Evolutionary conservation across 2,329 filamentous ascomycete species (phyloP).

Genomic region (Rutstroemia sp.): DNA sequence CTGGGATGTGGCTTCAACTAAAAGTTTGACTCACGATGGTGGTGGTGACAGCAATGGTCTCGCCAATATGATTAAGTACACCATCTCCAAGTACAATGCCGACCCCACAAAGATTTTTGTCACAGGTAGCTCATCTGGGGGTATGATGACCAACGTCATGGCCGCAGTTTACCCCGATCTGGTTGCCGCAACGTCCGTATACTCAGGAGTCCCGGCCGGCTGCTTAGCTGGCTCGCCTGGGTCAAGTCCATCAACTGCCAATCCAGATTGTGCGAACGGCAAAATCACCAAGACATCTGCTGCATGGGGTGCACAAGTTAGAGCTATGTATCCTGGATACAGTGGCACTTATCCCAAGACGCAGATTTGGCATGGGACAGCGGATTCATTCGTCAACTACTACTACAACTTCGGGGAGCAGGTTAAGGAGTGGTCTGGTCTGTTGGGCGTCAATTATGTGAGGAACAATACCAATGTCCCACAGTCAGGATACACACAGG

Average conservation of each 20-base stretch:
- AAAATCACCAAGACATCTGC: slow-evolving; percentile 29
- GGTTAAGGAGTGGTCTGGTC: slow-evolving; percentile 41
- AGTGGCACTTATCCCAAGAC: too few species aligned
- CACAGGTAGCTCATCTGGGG: slow-evolving; percentile 38
- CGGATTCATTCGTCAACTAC: slow-evolving; percentile 32
- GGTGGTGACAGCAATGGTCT: slow-evolving; percentile 48
- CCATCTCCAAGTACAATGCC: slow-evolving; percentile 42
- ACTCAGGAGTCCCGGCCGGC: slow-evolving; percentile 37
- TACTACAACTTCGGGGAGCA: slow-evolving; percentile 35
- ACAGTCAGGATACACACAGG: too few species aligned
- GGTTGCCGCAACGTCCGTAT: slow-evolving; percentile 37
- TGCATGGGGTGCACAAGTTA: slow-evolving; percentile 37
- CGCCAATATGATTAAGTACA: slow-evolving; percentile 49
- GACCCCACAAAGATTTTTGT: slow-evolving; percentile 44
- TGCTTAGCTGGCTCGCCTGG: slow-evolving; percentile 31
- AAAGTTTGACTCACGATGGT: slow-evolving; percentile 42
- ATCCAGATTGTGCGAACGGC: slow-evolving; percentile 39
- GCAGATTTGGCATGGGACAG: slow-evolving; percentile 31
- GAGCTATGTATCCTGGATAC: slow-evolving; percentile 5
- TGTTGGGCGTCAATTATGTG: slow-evolving; percentile 21
- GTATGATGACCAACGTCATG: slow-evolving; percentile 35
- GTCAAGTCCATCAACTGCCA: slow-evolving; percentile 34
- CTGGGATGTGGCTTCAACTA: slow-evolving; percentile 49
- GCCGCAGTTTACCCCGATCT: slow-evolving; percentile 41
- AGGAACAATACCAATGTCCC: too few species aligned